phyloP scores from a whole-genome alignment of 1,284 basidiomycete species.

The Spongispora temasekensis region DNA sequence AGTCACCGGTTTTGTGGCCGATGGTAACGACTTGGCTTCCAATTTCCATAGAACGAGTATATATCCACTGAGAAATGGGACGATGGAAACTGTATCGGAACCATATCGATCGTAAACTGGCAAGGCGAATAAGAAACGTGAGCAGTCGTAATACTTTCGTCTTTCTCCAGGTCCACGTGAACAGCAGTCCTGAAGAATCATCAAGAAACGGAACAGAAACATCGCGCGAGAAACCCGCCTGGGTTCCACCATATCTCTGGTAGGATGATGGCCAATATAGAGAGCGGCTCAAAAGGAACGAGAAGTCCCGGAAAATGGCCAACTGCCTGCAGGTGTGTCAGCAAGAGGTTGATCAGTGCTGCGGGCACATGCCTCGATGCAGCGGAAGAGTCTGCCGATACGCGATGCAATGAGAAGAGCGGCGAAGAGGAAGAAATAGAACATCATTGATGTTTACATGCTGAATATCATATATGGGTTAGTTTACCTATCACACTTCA shows the following conservation, averaged over 20 bases:
- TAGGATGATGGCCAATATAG: slow-evolving; percentile 37
- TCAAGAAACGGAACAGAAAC: background rate
- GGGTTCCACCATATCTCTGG: slow-evolving; percentile 50
- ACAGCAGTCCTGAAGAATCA: slow-evolving; percentile 22
- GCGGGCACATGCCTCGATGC: slow-evolving; percentile 15
- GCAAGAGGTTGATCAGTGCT: background rate
- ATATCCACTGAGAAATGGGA: slow-evolving; percentile 46
- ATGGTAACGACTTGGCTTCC: slow-evolving; percentile 45
- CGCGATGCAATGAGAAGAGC: no score
- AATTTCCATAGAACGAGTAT: slow-evolving; percentile 51
- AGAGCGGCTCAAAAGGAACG: slow-evolving; percentile 43
- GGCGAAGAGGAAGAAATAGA: no score
- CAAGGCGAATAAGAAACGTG: background rate
- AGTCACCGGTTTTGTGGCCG: slow-evolving; percentile 40
- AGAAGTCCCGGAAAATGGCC: slow-evolving; percentile 40
- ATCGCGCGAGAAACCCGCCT: slow-evolving; percentile 20
- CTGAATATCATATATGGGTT: no score
- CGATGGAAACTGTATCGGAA: slow-evolving; percentile 46
- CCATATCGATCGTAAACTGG: slow-evolving; percentile 43
- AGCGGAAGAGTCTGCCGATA: slow-evolving; percentile 13
- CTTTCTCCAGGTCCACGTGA: slow-evolving; percentile 42
- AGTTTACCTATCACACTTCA: background rate
- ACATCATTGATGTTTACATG: no score
- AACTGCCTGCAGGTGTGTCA: slow-evolving; percentile 31
- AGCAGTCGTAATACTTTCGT: slow-evolving; percentile 32